Evolutionary conservation across 768 basidiomycete species (phyloP).

Genomic region (Pulveroboletus sp.): DNA sequence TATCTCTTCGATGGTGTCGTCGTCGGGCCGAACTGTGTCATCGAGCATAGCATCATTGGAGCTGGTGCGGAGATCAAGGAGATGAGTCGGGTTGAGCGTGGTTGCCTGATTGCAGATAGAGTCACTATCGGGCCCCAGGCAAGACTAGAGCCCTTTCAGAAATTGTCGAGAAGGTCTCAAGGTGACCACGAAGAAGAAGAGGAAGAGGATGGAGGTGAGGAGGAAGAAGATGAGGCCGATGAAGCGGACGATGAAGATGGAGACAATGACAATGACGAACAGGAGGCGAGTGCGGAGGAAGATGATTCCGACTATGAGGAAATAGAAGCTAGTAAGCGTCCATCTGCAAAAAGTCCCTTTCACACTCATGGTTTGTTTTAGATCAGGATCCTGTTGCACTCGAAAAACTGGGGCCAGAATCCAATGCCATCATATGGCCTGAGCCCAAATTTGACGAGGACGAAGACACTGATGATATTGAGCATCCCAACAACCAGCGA

Average conservation of each 20-base stretch:
- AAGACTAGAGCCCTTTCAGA: slow-evolving; percentile 62
- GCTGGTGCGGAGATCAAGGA: slow-evolving; percentile 70
- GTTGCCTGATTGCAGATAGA: slow-evolving; percentile 80
- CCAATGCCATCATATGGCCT: slow-evolving; percentile 85
- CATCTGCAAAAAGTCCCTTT: neutral
- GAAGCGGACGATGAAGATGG: slow-evolving; percentile 24
- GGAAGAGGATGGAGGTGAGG: slow-evolving; percentile 20
- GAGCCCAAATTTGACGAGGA: slow-evolving; percentile 54
- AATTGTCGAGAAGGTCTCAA: slow-evolving; percentile 58
- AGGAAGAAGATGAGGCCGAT: slow-evolving; percentile 26
- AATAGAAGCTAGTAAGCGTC: slow-evolving; percentile 57
- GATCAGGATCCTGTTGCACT: slow-evolving; percentile 47
- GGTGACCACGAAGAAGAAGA: slow-evolving; percentile 27
- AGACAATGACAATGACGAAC: slow-evolving; percentile 34
- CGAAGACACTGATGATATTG: slow-evolving; percentile 59
- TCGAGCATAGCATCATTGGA: slow-evolving; percentile 82
- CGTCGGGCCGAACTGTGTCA: slow-evolving; percentile 67
- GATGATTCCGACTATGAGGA: slow-evolving; percentile 66
- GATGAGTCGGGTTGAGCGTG: slow-evolving; percentile 61
- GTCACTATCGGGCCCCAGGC: slow-evolving; percentile 79
- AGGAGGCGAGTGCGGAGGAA: slow-evolving; percentile 29
- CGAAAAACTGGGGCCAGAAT: slow-evolving; percentile 58
- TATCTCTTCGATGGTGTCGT: slow-evolving; percentile 81
- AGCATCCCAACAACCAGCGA: slow-evolving; percentile 65
- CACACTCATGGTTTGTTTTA: slow-evolving; percentile 21